A percentile compares a stretch with the other conserved stretches of the same genome.
phyloP scores from a whole-genome alignment of 768 basidiomycete species.

The Pleurotus djamor region DNA sequence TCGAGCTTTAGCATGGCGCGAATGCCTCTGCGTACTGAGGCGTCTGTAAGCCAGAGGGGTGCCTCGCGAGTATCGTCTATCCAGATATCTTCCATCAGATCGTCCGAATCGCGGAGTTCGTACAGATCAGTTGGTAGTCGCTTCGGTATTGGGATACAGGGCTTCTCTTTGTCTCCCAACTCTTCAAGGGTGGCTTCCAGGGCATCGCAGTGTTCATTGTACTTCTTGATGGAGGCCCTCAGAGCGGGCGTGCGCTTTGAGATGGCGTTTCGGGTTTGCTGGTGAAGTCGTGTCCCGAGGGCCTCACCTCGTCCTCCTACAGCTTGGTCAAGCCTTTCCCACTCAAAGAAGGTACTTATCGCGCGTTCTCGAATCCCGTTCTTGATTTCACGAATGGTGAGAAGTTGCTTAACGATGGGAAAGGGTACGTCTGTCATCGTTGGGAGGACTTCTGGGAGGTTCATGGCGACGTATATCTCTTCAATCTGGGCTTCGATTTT shows the following conservation, averaged over 20 bases:
- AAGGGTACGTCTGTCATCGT: too few relatives aligned
- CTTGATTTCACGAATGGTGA: conserved; percentile 34
- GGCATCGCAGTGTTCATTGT: too few relatives aligned
- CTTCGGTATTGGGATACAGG: conserved; percentile 27
- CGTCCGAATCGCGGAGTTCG: conserved; percentile 16
- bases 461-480: too few relatives aligned
- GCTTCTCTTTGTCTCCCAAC: too few relatives aligned
- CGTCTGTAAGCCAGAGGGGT: conserved; percentile 29
- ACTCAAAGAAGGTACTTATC: conserved; percentile 32
- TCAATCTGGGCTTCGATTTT: not conserved
- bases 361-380: conserved; percentile 31
- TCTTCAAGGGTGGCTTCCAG: too few relatives aligned
- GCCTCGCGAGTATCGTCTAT: conserved; percentile 14
- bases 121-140: conserved; percentile 26
- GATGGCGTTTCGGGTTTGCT: not conserved
- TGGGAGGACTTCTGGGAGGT: too few relatives aligned
- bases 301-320: conserved; percentile 23
- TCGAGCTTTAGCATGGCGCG: conserved; percentile 20
- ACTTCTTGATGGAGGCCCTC: conserved; percentile 3
- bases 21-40: conserved; percentile 17
- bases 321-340: conserved; percentile 31
- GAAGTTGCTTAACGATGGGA: conserved; percentile 22
- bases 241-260: conserved; percentile 4
- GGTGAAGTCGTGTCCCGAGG: conserved; percentile 20
- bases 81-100: conserved; percentile 36